Percentiles rank a stretch among this genome's conserved stretches.
Evolutionary conservation across 192 early-diverging fungal species (phyloP).

Genomic region (Pilobolus umbonatus): DNA sequence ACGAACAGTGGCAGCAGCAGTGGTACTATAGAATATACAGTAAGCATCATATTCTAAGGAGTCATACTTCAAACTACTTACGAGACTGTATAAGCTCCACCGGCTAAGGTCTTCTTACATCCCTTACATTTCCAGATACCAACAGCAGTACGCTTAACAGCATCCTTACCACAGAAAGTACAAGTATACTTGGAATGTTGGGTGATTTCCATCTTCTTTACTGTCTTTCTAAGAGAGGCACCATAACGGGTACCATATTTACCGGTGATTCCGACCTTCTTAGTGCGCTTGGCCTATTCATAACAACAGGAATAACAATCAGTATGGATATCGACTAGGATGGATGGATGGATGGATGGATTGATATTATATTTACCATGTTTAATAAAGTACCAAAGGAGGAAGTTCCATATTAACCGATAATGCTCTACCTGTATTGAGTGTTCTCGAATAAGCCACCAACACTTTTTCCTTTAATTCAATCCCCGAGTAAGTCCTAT

Average conservation of each 20-base stretch:
- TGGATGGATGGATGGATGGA: constrained; percentile 27
- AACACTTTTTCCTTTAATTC: too few relatives aligned
- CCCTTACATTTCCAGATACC: constrained; percentile 99
- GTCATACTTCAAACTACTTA: constrained; percentile 31
- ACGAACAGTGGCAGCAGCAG: constrained; percentile 86
- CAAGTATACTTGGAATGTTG: constrained; percentile 99
- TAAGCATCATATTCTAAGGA: not conserved
- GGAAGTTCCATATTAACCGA: too few relatives aligned
- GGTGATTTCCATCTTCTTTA: constrained; percentile 99
- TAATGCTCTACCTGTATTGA: too few relatives aligned
- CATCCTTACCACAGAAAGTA: constrained; percentile 99
- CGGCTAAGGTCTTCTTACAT: constrained; percentile 92
- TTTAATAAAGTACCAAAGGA: constrained; percentile 19
- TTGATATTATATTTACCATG: constrained; percentile 14
- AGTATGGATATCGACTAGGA: constrained; percentile 5
- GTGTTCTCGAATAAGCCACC: too few relatives aligned
- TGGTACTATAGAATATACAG: constrained; percentile 51
- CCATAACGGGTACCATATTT: constrained; percentile 99
- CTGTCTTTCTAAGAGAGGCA: constrained; percentile 96
- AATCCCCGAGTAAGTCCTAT: too few relatives aligned
- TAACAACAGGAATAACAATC: too few relatives aligned
- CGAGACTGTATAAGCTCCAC: constrained; percentile 93
- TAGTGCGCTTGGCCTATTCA: constrained; percentile 84
- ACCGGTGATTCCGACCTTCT: constrained; percentile 98
- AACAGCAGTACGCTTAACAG: constrained; percentile 90